A percentile compares a stretch with the other conserved stretches of the same genome.
These are phyloP conservation scores for Anaeromyces robustus DNA, from an alignment of 192 early-diverging fungal genomes.

Conservation along the genomic window DNA sequence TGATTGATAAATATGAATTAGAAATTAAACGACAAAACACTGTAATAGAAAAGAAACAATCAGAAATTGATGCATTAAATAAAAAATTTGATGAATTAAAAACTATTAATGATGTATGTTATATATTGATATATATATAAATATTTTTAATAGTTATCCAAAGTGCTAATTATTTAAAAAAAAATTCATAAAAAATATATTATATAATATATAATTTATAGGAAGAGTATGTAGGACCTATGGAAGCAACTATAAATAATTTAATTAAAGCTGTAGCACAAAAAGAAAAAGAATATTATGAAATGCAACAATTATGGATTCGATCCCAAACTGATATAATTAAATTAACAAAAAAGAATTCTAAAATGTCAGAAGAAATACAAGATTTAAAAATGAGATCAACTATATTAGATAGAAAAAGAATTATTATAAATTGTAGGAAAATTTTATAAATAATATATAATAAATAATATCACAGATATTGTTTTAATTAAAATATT, in stretches of 20 bases:
- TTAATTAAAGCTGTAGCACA: conserved; percentile 24
- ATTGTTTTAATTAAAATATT: not conserved
- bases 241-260: conserved; percentile 49
- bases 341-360: conserved; percentile 20
- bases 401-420: conserved; percentile 34
- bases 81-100: conserved; percentile 36
- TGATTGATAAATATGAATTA: conserved; percentile 43
- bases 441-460: not conserved
- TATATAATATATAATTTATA: not conserved
- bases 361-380: conserved; percentile 27
- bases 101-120: conserved; percentile 21
- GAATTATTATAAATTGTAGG: conserved; percentile 44
- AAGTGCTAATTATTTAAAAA: too few species aligned
- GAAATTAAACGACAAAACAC: conserved; percentile 40
- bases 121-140: not conserved
- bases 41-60: conserved; percentile 37
- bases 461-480: too few species aligned
- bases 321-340: conserved; percentile 43
- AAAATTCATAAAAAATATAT: too few species aligned
- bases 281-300: conserved; percentile 34
- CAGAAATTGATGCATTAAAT: conserved; percentile 42
- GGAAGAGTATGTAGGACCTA: conserved; percentile 36
- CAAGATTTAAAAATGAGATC: conserved; percentile 31
- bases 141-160: not conserved
- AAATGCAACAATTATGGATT: conserved; percentile 41